Evolutionary conservation across 2,329 filamentous ascomycete genomes (phyloP).

Genomic region (Pleoardoris graminearum): DNA sequence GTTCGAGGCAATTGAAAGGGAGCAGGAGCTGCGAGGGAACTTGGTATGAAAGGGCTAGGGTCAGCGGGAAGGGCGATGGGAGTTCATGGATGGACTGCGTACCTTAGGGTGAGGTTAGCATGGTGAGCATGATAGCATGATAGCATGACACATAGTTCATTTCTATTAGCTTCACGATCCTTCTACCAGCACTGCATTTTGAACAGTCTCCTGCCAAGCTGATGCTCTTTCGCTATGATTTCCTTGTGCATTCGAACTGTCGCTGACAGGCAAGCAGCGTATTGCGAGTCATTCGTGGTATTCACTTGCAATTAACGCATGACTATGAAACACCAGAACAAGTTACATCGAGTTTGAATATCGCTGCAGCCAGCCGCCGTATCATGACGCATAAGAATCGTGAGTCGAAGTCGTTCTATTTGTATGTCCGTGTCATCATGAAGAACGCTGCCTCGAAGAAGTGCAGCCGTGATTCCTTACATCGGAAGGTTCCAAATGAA

Average conservation of each 20-base stretch:
- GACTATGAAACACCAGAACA: no score
- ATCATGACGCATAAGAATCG: neutral
- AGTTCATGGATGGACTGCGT: neutral
- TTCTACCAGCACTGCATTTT: no score
- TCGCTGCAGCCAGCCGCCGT: neutral
- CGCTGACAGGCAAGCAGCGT: no score
- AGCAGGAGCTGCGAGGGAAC: constrained; percentile 86
- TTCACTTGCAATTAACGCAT: no score
- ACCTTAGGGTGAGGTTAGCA: neutral
- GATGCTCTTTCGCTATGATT: no score
- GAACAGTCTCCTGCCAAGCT: no score
- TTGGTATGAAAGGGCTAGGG: constrained; percentile 48
- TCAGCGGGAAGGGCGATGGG: neutral
- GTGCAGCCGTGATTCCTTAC: constrained; percentile 10
- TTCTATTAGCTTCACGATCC: no score
- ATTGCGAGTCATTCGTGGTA: no score
- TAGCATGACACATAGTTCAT: no score
- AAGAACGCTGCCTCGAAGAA: neutral
- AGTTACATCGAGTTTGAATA: no score
- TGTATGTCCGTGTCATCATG: no score
- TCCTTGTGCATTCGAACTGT: no score
- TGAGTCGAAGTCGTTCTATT: neutral
- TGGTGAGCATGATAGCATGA: neutral
- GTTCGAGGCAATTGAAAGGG: constrained; percentile 93
- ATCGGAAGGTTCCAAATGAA: constrained; percentile 47